Evolutionary conservation across 2,329 filamentous ascomycete genomes (phyloP), one percentile per base, ranked within the genome.

Genomic region (Cryphonectria carpinicola): DNA sequence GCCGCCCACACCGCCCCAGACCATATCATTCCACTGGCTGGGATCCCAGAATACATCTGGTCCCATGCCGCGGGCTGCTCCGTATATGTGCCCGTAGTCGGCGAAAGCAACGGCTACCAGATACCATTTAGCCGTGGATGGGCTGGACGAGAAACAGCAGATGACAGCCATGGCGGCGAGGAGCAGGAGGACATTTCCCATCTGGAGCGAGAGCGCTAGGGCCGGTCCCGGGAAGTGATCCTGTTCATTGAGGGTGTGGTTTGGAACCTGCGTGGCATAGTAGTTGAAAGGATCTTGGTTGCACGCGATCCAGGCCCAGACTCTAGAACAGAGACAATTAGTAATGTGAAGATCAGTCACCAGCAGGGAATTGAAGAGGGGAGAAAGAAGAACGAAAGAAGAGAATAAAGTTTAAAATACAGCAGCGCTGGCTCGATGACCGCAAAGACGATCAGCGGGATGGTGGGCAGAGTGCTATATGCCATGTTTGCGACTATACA

Each of bases 71-170:
- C 72, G 66, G 67, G 80, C 80, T 19, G 73, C 73, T 13, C 77
- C 77, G 72, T 76, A 80, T 52, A 81, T 75, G 70, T 81, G 79
- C 3, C 80, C 79, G 67, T 77, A 79, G 70, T 81, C 79, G 3
- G 79, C 79, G 17, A 81, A 58, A 22, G 78, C 76, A 10, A 80
- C 75, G 19, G 72, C 74, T 7, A 75, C 49, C 1, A 80, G 74
- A 58, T 78, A 80, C 68, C 74, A 68, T 10, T 74, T 74, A 11
- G 76, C 73, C 1, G 76, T 74, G 28, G 66, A 35, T 2, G 75
- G 68, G 63, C 78, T 74, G 46, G 74, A 69, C 63, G 79, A 78
- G 72, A 76, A 79, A 73, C 74, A 76, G 73, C 77, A 79, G 41
- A 78, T 66, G 17, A 78, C 72, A 22, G 76, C 78, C 22, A 79